Conservation (phyloP, 2,329 filamentous ascomycete species). For the Pyrenochaeta sp. region DNA sequence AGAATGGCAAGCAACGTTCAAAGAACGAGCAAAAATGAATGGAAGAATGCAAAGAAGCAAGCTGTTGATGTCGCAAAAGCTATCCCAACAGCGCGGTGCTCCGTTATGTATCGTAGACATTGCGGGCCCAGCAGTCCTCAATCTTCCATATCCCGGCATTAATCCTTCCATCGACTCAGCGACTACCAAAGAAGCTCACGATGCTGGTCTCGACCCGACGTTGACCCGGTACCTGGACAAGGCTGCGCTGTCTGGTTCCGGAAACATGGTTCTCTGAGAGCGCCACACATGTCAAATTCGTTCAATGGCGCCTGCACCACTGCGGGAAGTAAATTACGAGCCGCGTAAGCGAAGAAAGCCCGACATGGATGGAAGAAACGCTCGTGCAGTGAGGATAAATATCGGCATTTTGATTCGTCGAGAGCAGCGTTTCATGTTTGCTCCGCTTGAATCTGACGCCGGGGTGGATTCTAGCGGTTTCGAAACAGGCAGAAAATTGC, state of each 20-base stretch:
- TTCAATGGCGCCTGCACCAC: conserved; percentile 19
- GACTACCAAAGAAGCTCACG: conserved; percentile 15
- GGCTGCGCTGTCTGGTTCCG: conserved; percentile 17
- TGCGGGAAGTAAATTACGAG: conserved; percentile 36
- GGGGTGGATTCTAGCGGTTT: conserved; percentile 19
- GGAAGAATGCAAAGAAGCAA: conserved; percentile 20
- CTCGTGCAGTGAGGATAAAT: conserved; percentile 5
- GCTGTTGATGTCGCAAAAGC: conserved; percentile 6
- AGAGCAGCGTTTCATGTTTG: conserved; percentile 17
- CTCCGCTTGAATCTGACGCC: conserved; percentile 8
- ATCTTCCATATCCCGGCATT: conserved; percentile 21
- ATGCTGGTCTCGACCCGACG: conserved; percentile 14
- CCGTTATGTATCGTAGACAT: conserved; percentile 22
- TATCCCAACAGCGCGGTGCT: background rate
- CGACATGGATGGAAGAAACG: conserved; percentile 12
- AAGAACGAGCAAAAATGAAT: conserved; percentile 25
- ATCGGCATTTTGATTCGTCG: conserved; percentile 13
- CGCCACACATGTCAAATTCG: conserved; percentile 25
- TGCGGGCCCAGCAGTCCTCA: conserved; percentile 29
- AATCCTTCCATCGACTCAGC: conserved; percentile 12
- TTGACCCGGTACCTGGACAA: conserved; percentile 16
- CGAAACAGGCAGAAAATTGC: conserved; percentile 18
- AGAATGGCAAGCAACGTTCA: conserved; percentile 17
- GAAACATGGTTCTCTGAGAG: conserved; percentile 17
- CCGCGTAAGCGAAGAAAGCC: conserved; percentile 21